Percentiles rank a stretch among this genome's conserved stretches.
Evolutionary conservation across 163 green algal genomes (phyloP).

Genomic region (Scenedesmus sp.): DNA sequence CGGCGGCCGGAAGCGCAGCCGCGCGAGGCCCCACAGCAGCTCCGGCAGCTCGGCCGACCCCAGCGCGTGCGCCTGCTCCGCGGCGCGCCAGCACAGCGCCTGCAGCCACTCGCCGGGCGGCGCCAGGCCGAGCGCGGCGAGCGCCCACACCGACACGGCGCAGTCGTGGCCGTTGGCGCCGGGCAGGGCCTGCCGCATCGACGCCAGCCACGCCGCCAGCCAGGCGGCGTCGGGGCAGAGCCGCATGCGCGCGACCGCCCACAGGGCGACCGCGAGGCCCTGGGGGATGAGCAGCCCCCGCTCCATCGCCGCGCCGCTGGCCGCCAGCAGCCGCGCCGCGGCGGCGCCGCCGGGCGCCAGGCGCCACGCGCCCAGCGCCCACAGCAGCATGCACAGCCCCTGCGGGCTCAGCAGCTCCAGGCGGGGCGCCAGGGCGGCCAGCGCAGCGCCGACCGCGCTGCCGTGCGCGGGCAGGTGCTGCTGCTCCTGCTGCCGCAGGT

Average conservation of each 20-base stretch:
- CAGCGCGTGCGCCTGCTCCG: not conserved
- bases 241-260: slow-evolving; percentile 21
- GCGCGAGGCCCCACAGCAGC: slow-evolving; percentile 34
- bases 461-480: slow-evolving; percentile 13
- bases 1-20: slow-evolving; percentile 19
- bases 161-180: slow-evolving; percentile 10
- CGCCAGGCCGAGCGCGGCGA: not conserved
- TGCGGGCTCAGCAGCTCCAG: slow-evolving; percentile 11
- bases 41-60: slow-evolving; percentile 11
- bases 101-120: slow-evolving; percentile 15
- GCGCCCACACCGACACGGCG: slow-evolving; percentile 9
- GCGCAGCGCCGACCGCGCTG: not conserved
- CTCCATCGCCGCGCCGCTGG: not conserved
- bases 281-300: not conserved
- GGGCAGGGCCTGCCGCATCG: slow-evolving; percentile 6
- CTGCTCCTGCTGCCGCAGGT: slow-evolving; percentile 24
- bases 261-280: slow-evolving; percentile 6
- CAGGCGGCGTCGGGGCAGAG: not conserved
- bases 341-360: not conserved
- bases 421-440: not conserved
- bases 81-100: slow-evolving; percentile 11
- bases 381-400: slow-evolving; percentile 25
- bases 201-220: slow-evolving; percentile 34
- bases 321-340: not conserved
- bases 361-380: slow-evolving; percentile 17